phyloP scores from a whole-genome alignment of 176 grass and related monocot species.

The Zea luxurians region DNA sequence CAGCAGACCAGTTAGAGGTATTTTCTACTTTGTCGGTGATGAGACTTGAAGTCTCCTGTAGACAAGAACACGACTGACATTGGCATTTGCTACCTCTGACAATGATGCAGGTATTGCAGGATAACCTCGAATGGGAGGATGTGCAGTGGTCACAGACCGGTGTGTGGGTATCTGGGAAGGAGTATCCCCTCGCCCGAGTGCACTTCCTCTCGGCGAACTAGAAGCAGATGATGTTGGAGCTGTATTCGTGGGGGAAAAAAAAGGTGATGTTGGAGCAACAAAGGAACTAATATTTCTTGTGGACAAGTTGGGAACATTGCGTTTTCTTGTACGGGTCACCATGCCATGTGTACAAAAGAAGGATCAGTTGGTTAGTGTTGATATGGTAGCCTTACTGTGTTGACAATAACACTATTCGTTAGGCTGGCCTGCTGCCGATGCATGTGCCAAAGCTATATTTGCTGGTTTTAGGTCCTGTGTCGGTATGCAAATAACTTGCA shows the following conservation, averaged over 20 bases:
- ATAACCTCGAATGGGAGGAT: conserved; percentile 95
- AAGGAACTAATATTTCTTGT: neutral
- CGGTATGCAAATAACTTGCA: no score
- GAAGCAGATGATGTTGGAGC: neutral
- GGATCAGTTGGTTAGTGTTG: conserved; percentile 12
- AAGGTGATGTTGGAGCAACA: neutral
- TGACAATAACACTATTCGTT: neutral
- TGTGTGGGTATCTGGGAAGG: conserved; percentile 83
- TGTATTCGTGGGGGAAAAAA: no score
- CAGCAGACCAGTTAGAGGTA: conserved; percentile 86
- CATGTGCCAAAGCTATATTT: neutral
- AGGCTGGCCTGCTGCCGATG: neutral
- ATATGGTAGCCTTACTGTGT: neutral
- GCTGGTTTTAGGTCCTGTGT: no score
- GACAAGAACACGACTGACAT: neutral
- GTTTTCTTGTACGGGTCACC: conserved; percentile 3
- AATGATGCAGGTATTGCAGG: conserved; percentile 64
- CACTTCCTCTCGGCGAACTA: conserved; percentile 82
- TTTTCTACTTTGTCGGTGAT: neutral
- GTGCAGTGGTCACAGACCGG: conserved; percentile 89
- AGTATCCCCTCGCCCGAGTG: conserved; percentile 79
- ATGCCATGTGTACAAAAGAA: conserved; percentile 24
- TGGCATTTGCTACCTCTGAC: neutral
- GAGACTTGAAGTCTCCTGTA: neutral
- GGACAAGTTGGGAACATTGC: neutral